phyloP scores from a whole-genome alignment of 805 yeast genomes.

The Kazachstania taianensis region DNA sequence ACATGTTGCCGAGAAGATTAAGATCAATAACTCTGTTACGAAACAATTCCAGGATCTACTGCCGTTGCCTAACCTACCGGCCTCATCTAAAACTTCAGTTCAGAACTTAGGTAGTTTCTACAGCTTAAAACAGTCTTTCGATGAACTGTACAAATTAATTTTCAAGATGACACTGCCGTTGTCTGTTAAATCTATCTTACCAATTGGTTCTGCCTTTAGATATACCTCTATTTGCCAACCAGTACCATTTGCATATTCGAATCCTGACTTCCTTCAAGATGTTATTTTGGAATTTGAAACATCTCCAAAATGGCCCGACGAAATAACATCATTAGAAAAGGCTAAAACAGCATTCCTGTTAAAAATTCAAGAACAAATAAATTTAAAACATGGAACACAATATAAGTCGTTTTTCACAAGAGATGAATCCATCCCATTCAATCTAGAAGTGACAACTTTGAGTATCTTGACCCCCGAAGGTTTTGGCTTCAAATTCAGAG shows the following conservation, averaged over 20 bases:
- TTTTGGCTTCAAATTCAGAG: conserved; percentile 68
- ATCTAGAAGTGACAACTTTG: conserved; percentile 45
- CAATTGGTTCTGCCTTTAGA: conserved; percentile 67
- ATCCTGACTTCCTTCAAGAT: conserved; percentile 72
- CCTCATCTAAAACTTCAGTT: conserved; percentile 44
- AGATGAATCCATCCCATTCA: conserved; percentile 61
- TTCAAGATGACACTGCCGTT: conserved; percentile 55
- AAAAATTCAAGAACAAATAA: conserved; percentile 45
- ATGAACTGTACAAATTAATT: conserved; percentile 44
- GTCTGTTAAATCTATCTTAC: conserved; percentile 56
- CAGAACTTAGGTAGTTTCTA: conserved; percentile 35
- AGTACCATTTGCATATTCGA: conserved; percentile 65
- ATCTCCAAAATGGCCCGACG: conserved; percentile 94
- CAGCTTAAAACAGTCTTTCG: conserved; percentile 42
- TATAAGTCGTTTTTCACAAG: conserved; percentile 53
- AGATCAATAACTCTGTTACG: conserved; percentile 28
- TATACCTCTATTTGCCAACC: conserved; percentile 71
- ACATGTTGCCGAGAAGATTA: conserved; percentile 43
- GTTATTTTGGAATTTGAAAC: conserved; percentile 80
- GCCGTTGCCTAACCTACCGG: conserved; percentile 53
- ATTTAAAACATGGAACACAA: conserved; percentile 38
- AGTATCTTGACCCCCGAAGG: conserved; percentile 81
- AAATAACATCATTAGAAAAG: conserved; percentile 70
- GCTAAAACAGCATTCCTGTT: conserved; percentile 84
- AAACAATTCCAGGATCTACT: conserved; percentile 39